Percentiles rank a stretch among this genome's conserved stretches.
phyloP scores from a whole-genome alignment of 1,284 basidiomycete genomes.

The Inonotus obliquus region DNA sequence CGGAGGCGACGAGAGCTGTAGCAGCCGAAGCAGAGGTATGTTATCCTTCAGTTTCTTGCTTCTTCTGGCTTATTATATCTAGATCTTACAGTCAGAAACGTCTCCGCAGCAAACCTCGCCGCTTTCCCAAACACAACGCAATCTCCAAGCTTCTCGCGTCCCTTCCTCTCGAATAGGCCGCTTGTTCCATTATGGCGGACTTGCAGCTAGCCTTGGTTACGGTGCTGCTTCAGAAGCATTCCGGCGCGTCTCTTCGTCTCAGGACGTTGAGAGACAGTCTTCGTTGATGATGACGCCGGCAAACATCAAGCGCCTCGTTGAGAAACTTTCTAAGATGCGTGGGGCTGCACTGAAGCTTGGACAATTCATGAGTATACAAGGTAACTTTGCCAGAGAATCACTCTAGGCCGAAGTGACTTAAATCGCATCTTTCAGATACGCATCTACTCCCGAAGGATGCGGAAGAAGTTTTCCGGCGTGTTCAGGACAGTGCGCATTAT shows the following conservation, averaged over 20 bases:
- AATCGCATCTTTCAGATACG: constrained; percentile 78
- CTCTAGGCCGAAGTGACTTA: neutral
- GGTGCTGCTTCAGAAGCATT: constrained; percentile 56
- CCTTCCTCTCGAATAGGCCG: constrained; percentile 86
- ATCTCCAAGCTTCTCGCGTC: constrained; percentile 73
- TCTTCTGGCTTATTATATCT: neutral
- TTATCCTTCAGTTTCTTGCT: neutral
- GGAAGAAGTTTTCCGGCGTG: constrained; percentile 83
- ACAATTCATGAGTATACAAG: constrained; percentile 97
- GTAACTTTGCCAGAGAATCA: constrained; percentile 34
- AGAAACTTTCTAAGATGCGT: constrained; percentile 91
- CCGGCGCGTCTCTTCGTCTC: constrained; percentile 28
- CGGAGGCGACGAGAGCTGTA: neutral
- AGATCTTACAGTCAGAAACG: neutral
- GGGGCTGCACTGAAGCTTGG: constrained; percentile 96
- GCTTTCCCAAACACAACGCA: constrained; percentile 29
- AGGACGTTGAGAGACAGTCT: constrained; percentile 22
- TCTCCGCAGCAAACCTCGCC: neutral
- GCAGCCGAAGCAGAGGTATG: neutral
- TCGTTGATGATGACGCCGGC: constrained; percentile 81
- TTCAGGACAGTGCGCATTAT: constrained; percentile 96
- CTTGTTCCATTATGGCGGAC: constrained; percentile 87
- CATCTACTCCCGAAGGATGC: constrained; percentile 86
- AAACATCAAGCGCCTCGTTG: constrained; percentile 87
- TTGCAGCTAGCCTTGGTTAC: constrained; percentile 68